Evolutionary conservation across 2,329 filamentous ascomycete species (phyloP).

Genomic region (Herpotrichia juniperi): DNA sequence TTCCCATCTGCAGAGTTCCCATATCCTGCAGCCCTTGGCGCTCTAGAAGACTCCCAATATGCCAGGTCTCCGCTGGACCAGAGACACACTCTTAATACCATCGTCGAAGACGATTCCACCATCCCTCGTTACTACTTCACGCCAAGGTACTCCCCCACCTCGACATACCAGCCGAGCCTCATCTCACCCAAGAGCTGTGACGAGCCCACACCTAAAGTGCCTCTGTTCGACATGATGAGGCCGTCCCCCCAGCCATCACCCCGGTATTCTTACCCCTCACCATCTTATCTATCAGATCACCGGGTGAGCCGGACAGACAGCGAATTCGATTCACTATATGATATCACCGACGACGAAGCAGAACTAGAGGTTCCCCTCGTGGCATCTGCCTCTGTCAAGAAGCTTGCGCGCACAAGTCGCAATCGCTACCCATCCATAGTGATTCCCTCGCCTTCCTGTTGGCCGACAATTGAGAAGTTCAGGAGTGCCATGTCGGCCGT

Average conservation of each 20-base stretch:
- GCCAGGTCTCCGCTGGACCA: conserved; percentile 60
- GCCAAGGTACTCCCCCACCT: conserved; percentile 41
- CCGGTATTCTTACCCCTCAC: conserved; percentile 57
- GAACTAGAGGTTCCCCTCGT: conserved; percentile 56
- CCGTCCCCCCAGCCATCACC: conserved; percentile 60
- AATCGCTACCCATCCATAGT: conserved; percentile 63
- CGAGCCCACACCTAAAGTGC: conserved; percentile 72
- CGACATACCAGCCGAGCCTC: conserved; percentile 37
- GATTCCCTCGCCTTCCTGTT: conserved; percentile 64
- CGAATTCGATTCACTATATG: conserved; percentile 87
- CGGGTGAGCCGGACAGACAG: conserved; percentile 71
- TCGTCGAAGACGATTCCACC: conserved; percentile 58
- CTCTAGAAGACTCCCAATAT: conserved; percentile 29
- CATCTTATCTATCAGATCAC: conserved; percentile 59
- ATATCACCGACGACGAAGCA: conserved; percentile 79
- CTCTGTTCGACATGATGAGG: conserved; percentile 60
- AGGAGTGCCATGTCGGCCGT: conserved; percentile 63
- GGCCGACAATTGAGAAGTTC: conserved; percentile 62
- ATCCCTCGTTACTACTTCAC: conserved; percentile 46
- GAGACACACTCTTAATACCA: conserved; percentile 66
- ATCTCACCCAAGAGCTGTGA: conserved; percentile 55
- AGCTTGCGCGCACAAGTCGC: conserved; percentile 43
- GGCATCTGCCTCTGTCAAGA: conserved; percentile 59
- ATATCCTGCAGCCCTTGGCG: conserved; percentile 33
- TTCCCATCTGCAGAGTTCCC: conserved; percentile 58